Percentiles rank a stretch among this genome's conserved stretches.
phyloP scores from a whole-genome alignment of 306 rosid genomes.

The Trifolium pratense region DNA sequence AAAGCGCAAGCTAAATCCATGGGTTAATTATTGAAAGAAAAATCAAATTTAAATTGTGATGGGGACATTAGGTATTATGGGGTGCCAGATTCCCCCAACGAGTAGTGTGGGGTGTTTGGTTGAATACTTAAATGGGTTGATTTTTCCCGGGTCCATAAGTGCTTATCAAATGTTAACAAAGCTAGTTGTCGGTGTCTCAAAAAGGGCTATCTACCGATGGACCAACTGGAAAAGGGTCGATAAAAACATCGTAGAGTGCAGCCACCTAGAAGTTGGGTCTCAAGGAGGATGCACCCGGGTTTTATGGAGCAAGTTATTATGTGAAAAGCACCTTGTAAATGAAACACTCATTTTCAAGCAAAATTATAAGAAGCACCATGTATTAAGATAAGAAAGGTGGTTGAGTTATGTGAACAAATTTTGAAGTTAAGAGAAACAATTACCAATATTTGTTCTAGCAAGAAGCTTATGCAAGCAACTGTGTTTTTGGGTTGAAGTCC shows the following conservation, averaged over 20 bases:
- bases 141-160: not conserved
- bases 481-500: constrained; percentile 79
- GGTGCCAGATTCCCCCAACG: not conserved
- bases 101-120: not conserved
- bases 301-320: not conserved
- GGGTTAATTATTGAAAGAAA: constrained; percentile 6
- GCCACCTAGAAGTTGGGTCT: not conserved
- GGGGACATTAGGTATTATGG: not conserved
- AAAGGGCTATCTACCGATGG: not conserved
- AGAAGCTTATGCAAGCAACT: constrained; percentile 81
- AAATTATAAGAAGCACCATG: not conserved
- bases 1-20: not conserved
- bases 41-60: not conserved
- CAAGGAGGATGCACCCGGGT: not conserved
- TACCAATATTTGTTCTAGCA: constrained; percentile 88
- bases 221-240: not conserved
- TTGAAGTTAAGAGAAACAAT: constrained; percentile 14
- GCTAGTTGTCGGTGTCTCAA: not conserved
- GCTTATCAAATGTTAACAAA: not conserved
- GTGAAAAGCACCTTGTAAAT: constrained; percentile 13
- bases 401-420: constrained; percentile 2
- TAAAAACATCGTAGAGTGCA: not conserved
- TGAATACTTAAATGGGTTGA: not conserved
- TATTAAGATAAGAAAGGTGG: not conserved
- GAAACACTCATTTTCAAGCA: constrained; percentile 4